Evolutionary conservation across 1,284 basidiomycete species (phyloP), one percentile per base, ranked within the genome.

Genomic region (Stygiomarasmius scandens): DNA sequence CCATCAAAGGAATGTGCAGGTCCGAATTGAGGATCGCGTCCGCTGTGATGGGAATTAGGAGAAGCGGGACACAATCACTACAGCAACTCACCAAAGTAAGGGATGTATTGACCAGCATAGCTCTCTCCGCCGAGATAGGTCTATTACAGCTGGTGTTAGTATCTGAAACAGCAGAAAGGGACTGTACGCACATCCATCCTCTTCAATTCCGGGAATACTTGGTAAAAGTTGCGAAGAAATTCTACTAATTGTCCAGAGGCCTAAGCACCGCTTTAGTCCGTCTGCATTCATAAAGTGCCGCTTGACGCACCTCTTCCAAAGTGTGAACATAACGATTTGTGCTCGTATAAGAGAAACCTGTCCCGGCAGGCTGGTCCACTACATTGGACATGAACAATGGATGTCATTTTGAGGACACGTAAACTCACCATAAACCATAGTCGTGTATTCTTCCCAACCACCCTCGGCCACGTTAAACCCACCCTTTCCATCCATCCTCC

Each of bases 381-480:
- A 55, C 27, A 34, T 48, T 24, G 32, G 10, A 55, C 49, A 22
- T 52, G 32, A 49, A 23, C 27, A 8, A 59, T 49, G 60, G 49
- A 45, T 58, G 47, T 25, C 45, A 56, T 32, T 29, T 32, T 49
- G 54, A 24, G 27, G 38, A 9, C 45, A 60, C 52, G 24, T 20
- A 25, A 47, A 41, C 90, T 70, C 63, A 96, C 95, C 75, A 68
- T 93, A 99, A 57, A 99, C 86, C 74, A 99, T 87, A 48, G 93
- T 96, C n/a, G 93, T 91, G 69, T 96, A 99, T 72, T 99, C 97
- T 71, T 99, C 96, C 96, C 96, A 99, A 5, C 95, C 95, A 24
- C 95, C 95, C 60, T 96, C 90, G 6, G 86, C 79, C 54, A 88
- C 84, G 62, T 85, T 84, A 58, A 98, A 80, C 14, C 90, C 87